Evolutionary conservation across 306 rosid species (phyloP), one percentile per base, ranked within the genome.

Genomic region (Begonia peltatifolia): DNA sequence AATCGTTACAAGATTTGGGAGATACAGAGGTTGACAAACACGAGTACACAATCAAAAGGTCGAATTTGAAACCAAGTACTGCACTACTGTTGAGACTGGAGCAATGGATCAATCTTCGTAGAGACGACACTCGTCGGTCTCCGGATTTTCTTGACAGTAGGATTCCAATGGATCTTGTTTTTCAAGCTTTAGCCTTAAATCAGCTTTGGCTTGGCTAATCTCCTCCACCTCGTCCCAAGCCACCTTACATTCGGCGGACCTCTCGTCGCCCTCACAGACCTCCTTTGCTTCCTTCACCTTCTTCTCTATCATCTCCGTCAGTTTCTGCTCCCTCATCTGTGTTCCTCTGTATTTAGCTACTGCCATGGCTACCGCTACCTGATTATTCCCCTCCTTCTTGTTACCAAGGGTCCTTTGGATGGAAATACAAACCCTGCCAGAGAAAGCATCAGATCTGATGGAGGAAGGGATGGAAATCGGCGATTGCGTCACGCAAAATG

Each of bases 161-260:
- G 41, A 68, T 52, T 73, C 78, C 12, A 73, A 74, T 5, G 78
- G 78, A 56, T 73, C 78, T 41, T 73, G 43, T 25, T 60, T 60
- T 54, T 61, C 61, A 55, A 73, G 3, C 57, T 59, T 68, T 1
- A 42, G 74, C 47, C 74, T 47, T 49, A 73, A 66, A 68, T 68
- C 71, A 15, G 78, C 78, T 47, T 73, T 73, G 58, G 74, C 78
- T 57, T 73, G 78, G 62, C 78, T 73, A 6, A 73, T 48, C 71
- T 73, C 78, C 58, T 73, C 78, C 18, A 73, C 78, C 67, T 68
- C 71, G 55, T 73, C 78, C 78, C 78, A 73, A 20, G 78, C 78
- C 51, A 73, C 78, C 52, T 56, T 73, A 44, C 78, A 73, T 70
- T 68, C 78, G 46, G 60, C 74, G 8, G 74, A 47, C 16, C 9